Evolutionary conservation across 768 basidiomycete species (phyloP).

Genomic region (Boletellus sp.): DNA sequence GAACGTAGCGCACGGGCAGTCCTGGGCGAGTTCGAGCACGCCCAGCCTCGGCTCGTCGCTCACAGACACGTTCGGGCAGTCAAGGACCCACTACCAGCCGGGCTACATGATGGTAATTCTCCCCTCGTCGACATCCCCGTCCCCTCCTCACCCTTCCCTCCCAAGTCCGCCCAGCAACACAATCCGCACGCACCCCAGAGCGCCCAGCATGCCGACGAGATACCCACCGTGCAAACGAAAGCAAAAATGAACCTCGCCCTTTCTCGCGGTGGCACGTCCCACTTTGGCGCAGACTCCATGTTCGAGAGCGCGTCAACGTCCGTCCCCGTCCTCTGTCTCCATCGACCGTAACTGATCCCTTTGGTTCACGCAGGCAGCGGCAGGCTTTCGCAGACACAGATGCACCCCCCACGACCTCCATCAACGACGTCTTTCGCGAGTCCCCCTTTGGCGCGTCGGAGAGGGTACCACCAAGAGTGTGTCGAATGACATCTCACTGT

Average conservation of each 20-base stretch:
- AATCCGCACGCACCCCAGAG: constrained; percentile 54
- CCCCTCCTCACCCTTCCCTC: neutral
- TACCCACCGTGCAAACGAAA: constrained; percentile 73
- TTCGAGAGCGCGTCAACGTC: constrained; percentile 57
- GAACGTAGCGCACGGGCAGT: constrained; percentile 38
- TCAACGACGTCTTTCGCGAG: constrained; percentile 71
- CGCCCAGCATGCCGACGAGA: constrained; percentile 65
- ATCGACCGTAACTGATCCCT: constrained; percentile 3
- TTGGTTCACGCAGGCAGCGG: constrained; percentile 42
- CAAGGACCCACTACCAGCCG: constrained; percentile 73
- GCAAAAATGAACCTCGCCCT: constrained; percentile 74
- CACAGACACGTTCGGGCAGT: constrained; percentile 66
- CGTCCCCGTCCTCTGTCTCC: constrained; percentile 1
- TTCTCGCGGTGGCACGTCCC: constrained; percentile 58
- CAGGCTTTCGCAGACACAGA: constrained; percentile 71
- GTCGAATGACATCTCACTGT: neutral
- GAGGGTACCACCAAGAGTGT: constrained; percentile 18
- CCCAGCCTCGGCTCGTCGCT: constrained; percentile 48
- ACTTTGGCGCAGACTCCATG: constrained; percentile 85
- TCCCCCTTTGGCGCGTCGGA: constrained; percentile 31
- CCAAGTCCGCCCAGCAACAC: constrained; percentile 59
- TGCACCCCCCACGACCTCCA: constrained; percentile 72
- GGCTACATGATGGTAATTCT: constrained; percentile 73
- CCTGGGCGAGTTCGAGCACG: constrained; percentile 52
- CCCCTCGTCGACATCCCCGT: neutral